Conservation (phyloP, 2,329 filamentous ascomycete species). For the Paraphoma chrysanthemicola region DNA sequence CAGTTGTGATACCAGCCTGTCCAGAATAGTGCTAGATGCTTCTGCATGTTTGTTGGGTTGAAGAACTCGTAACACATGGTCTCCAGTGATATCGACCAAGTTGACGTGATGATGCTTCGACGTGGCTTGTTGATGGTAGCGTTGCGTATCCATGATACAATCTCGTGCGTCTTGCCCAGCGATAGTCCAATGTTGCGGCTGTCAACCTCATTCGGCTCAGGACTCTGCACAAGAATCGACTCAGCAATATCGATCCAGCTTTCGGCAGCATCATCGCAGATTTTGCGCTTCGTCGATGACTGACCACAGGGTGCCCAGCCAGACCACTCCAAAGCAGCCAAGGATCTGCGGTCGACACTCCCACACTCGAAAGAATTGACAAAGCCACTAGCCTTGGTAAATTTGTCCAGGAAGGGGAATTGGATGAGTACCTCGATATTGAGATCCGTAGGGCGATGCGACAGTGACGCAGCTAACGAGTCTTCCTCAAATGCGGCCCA, state of each 20-base stretch:
- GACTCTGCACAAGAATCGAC: no score
- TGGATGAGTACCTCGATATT: slow-evolving; percentile 1
- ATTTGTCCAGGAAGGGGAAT: slow-evolving; percentile 5
- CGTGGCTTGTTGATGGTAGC: not conserved
- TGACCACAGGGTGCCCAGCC: no score
- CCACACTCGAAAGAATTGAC: slow-evolving; percentile 3
- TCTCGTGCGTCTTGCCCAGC: not conserved
- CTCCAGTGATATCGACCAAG: slow-evolving; percentile 1
- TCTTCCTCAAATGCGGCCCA: not conserved
- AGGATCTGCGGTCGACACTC: not conserved
- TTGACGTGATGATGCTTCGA: not conserved
- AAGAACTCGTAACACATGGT: slow-evolving; percentile 7
- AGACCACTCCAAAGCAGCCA: not conserved
- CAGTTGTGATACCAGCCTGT: slow-evolving; percentile 9
- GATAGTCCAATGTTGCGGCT: not conserved
- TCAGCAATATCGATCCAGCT: not conserved
- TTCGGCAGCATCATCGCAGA: not conserved
- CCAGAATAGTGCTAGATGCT: slow-evolving; percentile 5
- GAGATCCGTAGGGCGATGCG: slow-evolving; percentile 1
- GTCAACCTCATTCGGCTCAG: not conserved
- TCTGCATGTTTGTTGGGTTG: not conserved
- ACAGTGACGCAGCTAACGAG: not conserved
- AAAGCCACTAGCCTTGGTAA: slow-evolving; percentile 1
- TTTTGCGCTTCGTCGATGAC: not conserved
- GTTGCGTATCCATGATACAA: not conserved